Evolutionary conservation across 2,329 filamentous ascomycete species (phyloP).

Genomic region (Biscogniauxia mediterranea): DNA sequence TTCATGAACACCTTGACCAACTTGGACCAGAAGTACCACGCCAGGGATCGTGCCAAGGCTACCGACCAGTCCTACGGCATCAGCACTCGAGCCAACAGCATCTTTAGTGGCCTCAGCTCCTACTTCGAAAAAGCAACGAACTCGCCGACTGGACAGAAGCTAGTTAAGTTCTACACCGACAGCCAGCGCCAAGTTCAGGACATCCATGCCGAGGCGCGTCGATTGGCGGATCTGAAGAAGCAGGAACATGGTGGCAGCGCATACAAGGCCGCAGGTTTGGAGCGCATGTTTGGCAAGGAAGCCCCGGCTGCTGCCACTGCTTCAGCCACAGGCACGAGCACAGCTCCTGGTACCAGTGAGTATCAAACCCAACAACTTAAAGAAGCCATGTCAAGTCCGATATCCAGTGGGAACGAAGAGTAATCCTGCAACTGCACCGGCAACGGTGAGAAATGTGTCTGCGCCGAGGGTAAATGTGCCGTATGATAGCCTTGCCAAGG

Average conservation of each 20-base stretch:
- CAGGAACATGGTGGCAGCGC: constrained; percentile 58
- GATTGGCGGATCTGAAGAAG: constrained; percentile 85
- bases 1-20: constrained; percentile 75
- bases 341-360: constrained; percentile 23
- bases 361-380: neutral
- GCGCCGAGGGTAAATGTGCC: neutral
- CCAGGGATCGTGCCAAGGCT: constrained; percentile 79
- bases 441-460: neutral
- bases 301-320: constrained; percentile 34
- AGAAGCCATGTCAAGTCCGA: neutral
- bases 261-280: constrained; percentile 57
- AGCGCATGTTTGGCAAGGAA: constrained; percentile 57
- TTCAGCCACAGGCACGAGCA: too few relatives aligned
- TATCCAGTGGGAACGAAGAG: constrained; percentile 6
- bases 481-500: neutral
- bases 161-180: constrained; percentile 84
- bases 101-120: constrained; percentile 66
- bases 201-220: constrained; percentile 86
- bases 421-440: constrained; percentile 9
- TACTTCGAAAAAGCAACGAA: constrained; percentile 94
- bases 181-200: constrained; percentile 88
- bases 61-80: constrained; percentile 85
- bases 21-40: constrained; percentile 84
- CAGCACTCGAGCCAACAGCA: constrained; percentile 64
- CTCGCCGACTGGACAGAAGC: constrained; percentile 83